Conservation (phyloP, 805 yeast genomes). For the Candida koratica region DNA sequence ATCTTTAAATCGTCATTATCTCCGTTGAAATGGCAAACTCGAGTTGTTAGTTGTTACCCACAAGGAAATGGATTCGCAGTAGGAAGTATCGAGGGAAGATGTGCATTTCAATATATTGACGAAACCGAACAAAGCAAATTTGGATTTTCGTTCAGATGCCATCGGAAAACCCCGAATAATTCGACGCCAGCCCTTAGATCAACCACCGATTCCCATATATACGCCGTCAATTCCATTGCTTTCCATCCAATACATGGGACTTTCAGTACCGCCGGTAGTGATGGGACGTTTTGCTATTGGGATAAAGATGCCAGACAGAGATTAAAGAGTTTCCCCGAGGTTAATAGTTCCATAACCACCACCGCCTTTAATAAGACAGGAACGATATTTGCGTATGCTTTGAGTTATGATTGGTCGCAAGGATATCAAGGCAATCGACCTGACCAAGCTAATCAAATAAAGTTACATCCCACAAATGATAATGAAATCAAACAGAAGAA, state of each 20-base stretch:
- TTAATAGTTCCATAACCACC: constrained; percentile 66
- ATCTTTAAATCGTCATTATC: constrained; percentile 71
- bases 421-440: constrained; percentile 77
- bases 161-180: constrained; percentile 58
- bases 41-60: constrained; percentile 80
- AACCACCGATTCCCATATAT: constrained; percentile 57
- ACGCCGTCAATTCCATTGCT: constrained; percentile 71
- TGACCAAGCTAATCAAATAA: constrained; percentile 69
- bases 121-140: constrained; percentile 66
- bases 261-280: constrained; percentile 90
- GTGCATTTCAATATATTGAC: constrained; percentile 89
- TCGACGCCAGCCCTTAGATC: constrained; percentile 25
- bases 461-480: constrained; percentile 80
- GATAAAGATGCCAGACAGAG: constrained; percentile 90
- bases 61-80: constrained; percentile 89
- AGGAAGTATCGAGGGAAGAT: constrained; percentile 92
- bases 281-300: constrained; percentile 94
- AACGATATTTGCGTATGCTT: constrained; percentile 80
- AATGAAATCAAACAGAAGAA: constrained; percentile 73
- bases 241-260: constrained; percentile 92
- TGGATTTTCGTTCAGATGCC: constrained; percentile 93
- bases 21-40: constrained; percentile 87
- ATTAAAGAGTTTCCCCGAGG: constrained; percentile 70
- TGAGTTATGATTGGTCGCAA: constrained; percentile 94
- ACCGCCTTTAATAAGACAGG: constrained; percentile 83